Percentiles rank a stretch among this genome's conserved stretches.
Evolutionary conservation across 2,329 filamentous ascomycete species (phyloP).

Genomic region (Trichoderma aggressivum): DNA sequence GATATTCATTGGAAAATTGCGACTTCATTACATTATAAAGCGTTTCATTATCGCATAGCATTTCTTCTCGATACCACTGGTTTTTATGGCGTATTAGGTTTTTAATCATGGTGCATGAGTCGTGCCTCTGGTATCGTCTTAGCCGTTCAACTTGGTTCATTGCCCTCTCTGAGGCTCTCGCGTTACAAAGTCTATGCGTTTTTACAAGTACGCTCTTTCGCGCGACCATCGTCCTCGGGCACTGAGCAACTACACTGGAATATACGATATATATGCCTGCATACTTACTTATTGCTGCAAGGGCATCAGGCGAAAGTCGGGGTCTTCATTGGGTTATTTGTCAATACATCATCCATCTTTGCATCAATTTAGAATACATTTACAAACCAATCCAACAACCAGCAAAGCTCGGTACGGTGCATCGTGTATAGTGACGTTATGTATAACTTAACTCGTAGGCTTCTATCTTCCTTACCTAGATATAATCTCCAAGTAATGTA

Average conservation of each 20-base stretch:
- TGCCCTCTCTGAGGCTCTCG: neutral
- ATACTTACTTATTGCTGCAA: constrained; percentile 7
- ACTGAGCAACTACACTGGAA: neutral
- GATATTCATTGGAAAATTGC: constrained; percentile 31
- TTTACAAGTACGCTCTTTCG: neutral
- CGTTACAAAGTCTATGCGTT: neutral
- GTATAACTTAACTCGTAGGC: neutral
- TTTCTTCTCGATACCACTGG: constrained; percentile 46
- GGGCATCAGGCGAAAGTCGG: neutral
- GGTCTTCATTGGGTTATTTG: constrained; percentile 8
- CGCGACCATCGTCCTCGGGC: neutral
- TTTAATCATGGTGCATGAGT: constrained; percentile 9
- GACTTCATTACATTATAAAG: constrained; percentile 42
- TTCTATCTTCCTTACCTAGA: neutral
- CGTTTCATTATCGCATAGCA: constrained; percentile 40
- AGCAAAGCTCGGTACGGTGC: neutral
- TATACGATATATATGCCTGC: constrained; percentile 13
- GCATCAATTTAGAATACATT: constrained; percentile 10
- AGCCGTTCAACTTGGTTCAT: neutral
- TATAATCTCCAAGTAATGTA: neutral
- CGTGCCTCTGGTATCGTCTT: neutral
- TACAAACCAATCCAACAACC: neutral
- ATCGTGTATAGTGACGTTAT: neutral
- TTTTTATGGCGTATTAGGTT: constrained; percentile 24
- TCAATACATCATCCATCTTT: constrained; percentile 6